These are phyloP conservation scores for Phyllosticta citriasiana DNA, from an alignment of 2,329 filamentous ascomycete species.

Conservation along the genomic window DNA sequence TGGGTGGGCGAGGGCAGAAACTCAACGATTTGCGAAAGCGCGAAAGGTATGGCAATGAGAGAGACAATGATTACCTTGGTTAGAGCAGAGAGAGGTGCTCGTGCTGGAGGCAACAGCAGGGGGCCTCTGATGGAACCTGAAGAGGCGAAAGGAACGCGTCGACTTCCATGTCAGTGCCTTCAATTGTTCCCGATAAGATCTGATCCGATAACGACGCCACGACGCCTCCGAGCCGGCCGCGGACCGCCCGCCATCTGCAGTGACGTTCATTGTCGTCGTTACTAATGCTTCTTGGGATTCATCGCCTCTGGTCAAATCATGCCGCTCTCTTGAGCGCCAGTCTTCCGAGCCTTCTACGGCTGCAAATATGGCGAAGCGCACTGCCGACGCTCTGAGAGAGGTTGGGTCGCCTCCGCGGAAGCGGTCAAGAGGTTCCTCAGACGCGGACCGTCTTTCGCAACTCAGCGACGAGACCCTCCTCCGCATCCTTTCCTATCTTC, in stretches of 20 bases:
- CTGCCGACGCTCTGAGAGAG: slow-evolving; percentile 21
- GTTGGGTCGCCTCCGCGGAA: slow-evolving; percentile 32
- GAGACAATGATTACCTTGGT: neutral
- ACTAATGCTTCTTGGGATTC: neutral
- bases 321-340: neutral
- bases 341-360: neutral
- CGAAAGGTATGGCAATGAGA: neutral
- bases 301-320: neutral
- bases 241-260: neutral
- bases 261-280: neutral
- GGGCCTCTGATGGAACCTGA: neutral
- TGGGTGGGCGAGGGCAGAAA: neutral
- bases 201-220: neutral
- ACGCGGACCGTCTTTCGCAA: slow-evolving; percentile 53
- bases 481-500: slow-evolving; percentile 70
- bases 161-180: neutral
- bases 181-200: neutral
- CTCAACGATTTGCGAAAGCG: neutral
- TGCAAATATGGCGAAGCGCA: slow-evolving; percentile 2
- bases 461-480: slow-evolving; percentile 84
- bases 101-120: neutral
- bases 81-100: neutral
- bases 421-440: slow-evolving; percentile 28
- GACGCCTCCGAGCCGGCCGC: neutral
- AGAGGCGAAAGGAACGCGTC: neutral